Base-by-base conservation (phyloP, 2,329 filamentous ascomycete genomes). In the Penicillium sp. region DNA sequence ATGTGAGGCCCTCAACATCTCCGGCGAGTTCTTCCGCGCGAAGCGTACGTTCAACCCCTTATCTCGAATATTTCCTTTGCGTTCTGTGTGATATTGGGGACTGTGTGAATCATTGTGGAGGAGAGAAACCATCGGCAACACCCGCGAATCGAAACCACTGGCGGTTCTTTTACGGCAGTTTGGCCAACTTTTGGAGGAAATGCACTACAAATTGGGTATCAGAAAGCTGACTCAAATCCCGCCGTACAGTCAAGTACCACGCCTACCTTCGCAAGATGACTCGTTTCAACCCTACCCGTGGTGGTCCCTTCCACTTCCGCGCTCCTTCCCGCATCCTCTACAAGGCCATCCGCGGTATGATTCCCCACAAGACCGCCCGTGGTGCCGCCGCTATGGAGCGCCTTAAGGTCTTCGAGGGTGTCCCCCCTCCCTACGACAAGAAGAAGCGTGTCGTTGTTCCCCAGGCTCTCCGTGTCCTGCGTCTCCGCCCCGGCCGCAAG, bases 301-400 rank as follows among this genome's bases (percentile, higher is more conserved):
- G 93, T 88, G 93, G 93, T 85, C 94, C 94, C 81, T 99, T 97
- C 92, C 94, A 99, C 84, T 97, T 97, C 92, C 94, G 94, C 79
- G 92, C 93, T 73, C 94, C 94, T 66, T 96, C 92, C 74, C 90
- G 95, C 82, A 97, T 99, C 85, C 96, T 99, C 89, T 99, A 97
- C 90, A 96, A 97, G 89, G 92, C 94, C 78, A 91, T 99, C 82
- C 93, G 94, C 80, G 94, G 94, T 80, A 99, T 99, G 94, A 95
- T 99, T 71, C 94, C 94, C 77, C 94, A 99, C 91, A 99, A 99
- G 90, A 99, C 94, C 71, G 87, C 94, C 79, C 93, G 94, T 77
- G 94, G 94, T 82, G 89, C 91, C 73, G 93, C 93, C 74, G 94
- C 94, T 72, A 81, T 99, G 78, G 92, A 97, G 87, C 89, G 94